Base-by-base conservation (phyloP, 192 early-diverging fungal genomes). In the Backusella morwellensis region DNA sequence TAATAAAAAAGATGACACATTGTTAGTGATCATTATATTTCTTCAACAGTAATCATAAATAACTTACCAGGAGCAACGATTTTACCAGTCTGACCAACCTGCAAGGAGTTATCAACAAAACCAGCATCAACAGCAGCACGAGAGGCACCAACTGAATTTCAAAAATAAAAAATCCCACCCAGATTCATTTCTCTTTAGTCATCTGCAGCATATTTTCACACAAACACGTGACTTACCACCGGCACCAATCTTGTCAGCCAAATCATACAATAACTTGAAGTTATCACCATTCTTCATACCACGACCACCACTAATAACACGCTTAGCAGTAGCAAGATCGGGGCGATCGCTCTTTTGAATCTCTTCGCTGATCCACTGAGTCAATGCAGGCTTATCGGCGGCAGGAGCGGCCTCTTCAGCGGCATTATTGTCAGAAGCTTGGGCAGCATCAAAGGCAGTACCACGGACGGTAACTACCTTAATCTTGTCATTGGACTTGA, bases 61-160 rank as follows among this genome's bases (percentile, higher is more conserved):
- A 63, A 44, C 83, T 81, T 85, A 85, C 87, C 92, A 42, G 97
- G 97, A 23, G 97, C 97, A 77, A 99, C 92, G 76, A 99, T 97
- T 84, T 97, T 97, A 73, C 97, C 97, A 4, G 97, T 99, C 86
- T 99, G 97, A 12, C 97, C 97, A 70, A 99, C 94, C 86, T 99
- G 98, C 69, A 99, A 84, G 36, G 96, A 95, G 88, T 99, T 98
- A 87, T 92, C 92, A 66, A 94, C 96, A 85, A 93, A 99, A 36
- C 96, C 96, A 70, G 97, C 94, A 89, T 99, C 97, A 29, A 97
- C 96, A 34, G 97, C 97, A 74, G 97, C 97, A 77, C 97, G 95
- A 75, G 96, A 98, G 29, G 96, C 97, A 78, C 97, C 97, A 66
- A 98, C 97, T 94, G 84, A 66, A 59, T 15, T 66, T 35, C 47